These are phyloP conservation scores for Yamadazyma laniorum DNA, from an alignment of 805 yeast genomes.

Conservation along the genomic window DNA sequence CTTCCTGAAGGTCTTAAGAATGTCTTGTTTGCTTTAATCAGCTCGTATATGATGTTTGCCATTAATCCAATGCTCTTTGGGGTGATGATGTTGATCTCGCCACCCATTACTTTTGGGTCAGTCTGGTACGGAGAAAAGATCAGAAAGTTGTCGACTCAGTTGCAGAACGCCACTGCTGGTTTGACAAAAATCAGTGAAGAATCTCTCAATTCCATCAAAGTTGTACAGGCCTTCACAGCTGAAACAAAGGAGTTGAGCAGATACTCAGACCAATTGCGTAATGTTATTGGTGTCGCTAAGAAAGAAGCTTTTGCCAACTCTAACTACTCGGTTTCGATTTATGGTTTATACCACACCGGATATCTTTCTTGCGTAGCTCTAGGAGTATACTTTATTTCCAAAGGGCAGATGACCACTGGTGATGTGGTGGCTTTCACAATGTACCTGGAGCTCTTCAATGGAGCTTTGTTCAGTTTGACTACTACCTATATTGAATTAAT, in stretches of 20 bases:
- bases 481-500: constrained; percentile 45
- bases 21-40: constrained; percentile 39
- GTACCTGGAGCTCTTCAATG: constrained; percentile 44
- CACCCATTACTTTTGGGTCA: constrained; percentile 45
- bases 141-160: constrained; percentile 36
- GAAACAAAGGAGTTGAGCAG: constrained; percentile 41
- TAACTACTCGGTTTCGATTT: constrained; percentile 43
- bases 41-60: constrained; percentile 44
- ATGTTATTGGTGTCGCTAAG: constrained; percentile 41
- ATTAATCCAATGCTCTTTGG: constrained; percentile 44
- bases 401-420: constrained; percentile 47
- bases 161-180: constrained; percentile 46
- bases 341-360: constrained; percentile 42
- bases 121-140: constrained; percentile 47
- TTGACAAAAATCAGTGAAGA: constrained; percentile 45
- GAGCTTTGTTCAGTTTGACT: constrained; percentile 45
- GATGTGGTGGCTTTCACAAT: constrained; percentile 47
- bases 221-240: constrained; percentile 44
- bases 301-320: constrained; percentile 46
- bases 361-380: constrained; percentile 42
- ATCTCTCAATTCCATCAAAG: constrained; percentile 40
- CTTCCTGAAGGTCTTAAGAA: constrained; percentile 47
- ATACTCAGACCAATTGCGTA: constrained; percentile 38
- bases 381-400: constrained; percentile 41
- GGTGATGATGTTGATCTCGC: constrained; percentile 43